Evolutionary conservation across 148 eudicot genomes (phyloP).

Genomic region (Amaranthus cruentus): DNA sequence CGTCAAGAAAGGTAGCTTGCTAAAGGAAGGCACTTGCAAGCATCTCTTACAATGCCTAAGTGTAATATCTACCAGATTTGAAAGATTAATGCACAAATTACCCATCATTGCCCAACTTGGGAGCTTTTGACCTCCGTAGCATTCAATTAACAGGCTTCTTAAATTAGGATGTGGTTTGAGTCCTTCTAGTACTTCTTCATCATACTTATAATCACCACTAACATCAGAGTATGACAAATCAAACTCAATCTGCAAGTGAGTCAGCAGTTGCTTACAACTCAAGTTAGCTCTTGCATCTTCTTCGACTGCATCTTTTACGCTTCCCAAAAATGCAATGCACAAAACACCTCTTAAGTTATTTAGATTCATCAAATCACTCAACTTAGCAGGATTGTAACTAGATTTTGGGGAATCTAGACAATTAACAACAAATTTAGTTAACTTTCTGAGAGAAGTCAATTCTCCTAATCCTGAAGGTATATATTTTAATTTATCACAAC

Average conservation of each 20-base stretch:
- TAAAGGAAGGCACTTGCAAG: conserved; percentile 16
- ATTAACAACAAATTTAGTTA: background rate
- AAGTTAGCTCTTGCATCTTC: conserved; percentile 10
- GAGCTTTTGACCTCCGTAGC: conserved; percentile 11
- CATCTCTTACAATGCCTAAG: background rate
- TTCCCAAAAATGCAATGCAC: background rate
- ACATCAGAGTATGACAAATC: rapidly evolving
- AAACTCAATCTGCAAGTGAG: background rate
- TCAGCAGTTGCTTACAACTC: background rate
- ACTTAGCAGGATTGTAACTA: background rate
- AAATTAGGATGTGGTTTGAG: conserved; percentile 24
- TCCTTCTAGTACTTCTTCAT: conserved; percentile 18
- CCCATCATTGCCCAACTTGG: conserved; percentile 23
- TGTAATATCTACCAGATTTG: conserved; percentile 14
- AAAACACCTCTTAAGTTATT: background rate
- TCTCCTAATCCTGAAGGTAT: conserved; percentile 10
- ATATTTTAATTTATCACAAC: background rate
- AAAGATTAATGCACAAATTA: conserved; percentile 9
- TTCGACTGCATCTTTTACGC: background rate
- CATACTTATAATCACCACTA: background rate
- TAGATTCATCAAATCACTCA: conserved; percentile 16
- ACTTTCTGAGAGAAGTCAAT: background rate
- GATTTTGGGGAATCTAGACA: background rate
- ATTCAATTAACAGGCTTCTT: background rate
- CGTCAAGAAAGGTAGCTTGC: conserved; percentile 21